Evolutionary conservation across 2,329 filamentous ascomycete genomes (phyloP).

Genomic region (Aspergillus fischeri): DNA sequence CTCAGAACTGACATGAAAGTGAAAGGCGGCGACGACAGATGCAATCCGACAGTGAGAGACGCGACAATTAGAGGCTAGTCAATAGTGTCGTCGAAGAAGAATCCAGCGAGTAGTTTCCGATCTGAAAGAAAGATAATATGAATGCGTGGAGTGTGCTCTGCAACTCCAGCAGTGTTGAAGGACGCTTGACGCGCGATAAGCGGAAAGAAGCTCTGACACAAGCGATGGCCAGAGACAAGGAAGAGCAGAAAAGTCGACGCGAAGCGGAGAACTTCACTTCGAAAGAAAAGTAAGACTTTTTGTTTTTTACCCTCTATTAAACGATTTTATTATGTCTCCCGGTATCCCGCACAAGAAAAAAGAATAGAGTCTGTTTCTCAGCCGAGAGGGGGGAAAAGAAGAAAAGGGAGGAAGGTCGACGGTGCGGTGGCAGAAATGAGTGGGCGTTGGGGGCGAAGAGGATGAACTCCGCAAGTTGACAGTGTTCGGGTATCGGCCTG

Average conservation of each 20-base stretch:
- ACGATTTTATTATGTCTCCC: neutral
- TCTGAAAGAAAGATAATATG: constrained; percentile 3
- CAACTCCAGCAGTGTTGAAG: constrained; percentile 1
- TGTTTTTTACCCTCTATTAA: neutral
- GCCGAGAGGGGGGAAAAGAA: constrained; percentile 1
- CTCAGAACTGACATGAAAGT: constrained; percentile 4
- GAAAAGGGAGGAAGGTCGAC: constrained; percentile 4
- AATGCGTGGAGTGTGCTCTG: neutral
- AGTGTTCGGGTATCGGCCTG: neutral
- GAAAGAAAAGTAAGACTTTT: constrained; percentile 5
- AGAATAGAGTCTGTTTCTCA: neutral
- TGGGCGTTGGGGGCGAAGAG: neutral
- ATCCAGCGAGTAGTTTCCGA: constrained; percentile 1
- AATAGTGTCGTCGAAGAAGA: constrained; percentile 1
- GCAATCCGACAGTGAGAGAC: constrained; percentile 20
- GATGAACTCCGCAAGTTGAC: neutral
- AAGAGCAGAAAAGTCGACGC: constrained; percentile 5
- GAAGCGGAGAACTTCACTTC: neutral
- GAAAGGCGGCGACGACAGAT: constrained; percentile 20
- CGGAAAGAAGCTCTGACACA: constrained; percentile 1
- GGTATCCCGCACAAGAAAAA: neutral
- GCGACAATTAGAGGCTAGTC: constrained; percentile 7
- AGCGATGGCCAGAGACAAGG: constrained; percentile 2
- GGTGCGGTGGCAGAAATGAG: neutral
- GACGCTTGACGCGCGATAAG: neutral